These are phyloP conservation scores for Colletotrichum paranaense DNA, from an alignment of 2,329 filamentous ascomycete genomes.

Conservation along the genomic window DNA sequence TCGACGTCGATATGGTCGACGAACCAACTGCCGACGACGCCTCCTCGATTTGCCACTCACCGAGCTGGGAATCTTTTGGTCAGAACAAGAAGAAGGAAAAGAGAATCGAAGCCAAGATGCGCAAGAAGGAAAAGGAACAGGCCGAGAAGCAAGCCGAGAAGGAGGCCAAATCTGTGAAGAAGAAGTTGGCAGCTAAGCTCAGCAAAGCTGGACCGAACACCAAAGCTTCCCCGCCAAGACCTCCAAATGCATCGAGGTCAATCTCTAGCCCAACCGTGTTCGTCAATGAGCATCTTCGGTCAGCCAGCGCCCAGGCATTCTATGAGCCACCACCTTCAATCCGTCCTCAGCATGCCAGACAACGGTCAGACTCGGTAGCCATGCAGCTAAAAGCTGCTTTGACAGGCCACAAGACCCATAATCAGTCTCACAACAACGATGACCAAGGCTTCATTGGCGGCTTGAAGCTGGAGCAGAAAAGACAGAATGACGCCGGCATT, in stretches of 20 bases:
- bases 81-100: slow-evolving; percentile 66
- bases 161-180: slow-evolving; percentile 51
- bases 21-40: slow-evolving; percentile 55
- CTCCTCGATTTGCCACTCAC: slow-evolving; percentile 68
- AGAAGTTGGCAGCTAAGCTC: slow-evolving; percentile 48
- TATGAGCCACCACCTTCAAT: slow-evolving; percentile 14
- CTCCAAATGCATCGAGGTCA: slow-evolving; percentile 26
- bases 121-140: slow-evolving; percentile 55
- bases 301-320: slow-evolving; percentile 23
- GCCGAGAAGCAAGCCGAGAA: slow-evolving; percentile 45
- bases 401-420: slow-evolving; percentile 34
- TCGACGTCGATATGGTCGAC: slow-evolving; percentile 46
- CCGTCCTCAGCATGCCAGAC: slow-evolving; percentile 24
- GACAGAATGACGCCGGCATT: slow-evolving; percentile 42
- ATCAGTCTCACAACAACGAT: neutral
- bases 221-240: slow-evolving; percentile 28
- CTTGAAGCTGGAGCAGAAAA: slow-evolving; percentile 53
- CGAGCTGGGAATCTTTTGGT: slow-evolving; percentile 70
- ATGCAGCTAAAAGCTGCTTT: slow-evolving; percentile 34
- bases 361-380: slow-evolving; percentile 34
- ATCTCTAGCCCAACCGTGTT: slow-evolving; percentile 24
- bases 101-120: slow-evolving; percentile 53
- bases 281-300: slow-evolving; percentile 20
- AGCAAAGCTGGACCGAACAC: slow-evolving; percentile 49
- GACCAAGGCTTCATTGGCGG: slow-evolving; percentile 53